Evolutionary conservation across 2,329 filamentous ascomycete genomes (phyloP), one percentile per base, ranked within the genome.

Genomic region (Aspergillus quadrilineatus): DNA sequence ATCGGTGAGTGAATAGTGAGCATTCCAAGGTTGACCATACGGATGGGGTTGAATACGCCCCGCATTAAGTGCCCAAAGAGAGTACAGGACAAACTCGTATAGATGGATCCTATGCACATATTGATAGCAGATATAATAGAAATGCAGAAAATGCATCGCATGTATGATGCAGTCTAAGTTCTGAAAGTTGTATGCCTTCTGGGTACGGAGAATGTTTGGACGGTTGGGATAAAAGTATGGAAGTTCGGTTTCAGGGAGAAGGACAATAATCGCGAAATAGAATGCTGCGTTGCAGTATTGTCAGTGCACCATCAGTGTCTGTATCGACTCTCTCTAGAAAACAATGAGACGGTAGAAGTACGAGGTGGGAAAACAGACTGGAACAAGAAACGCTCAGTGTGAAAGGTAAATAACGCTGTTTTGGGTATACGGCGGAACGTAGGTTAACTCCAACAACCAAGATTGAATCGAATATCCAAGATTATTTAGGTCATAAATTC

Each of bases 391-490:
- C 15, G 45, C 30, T 37, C 17, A n/a, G 34, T 9, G 9, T 28
- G 39, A 22, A 17, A 34, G 36, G 17, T 5, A 28, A 41, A 30
- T 37, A 14, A 37, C 47, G 26, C 36, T 30, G n/a, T 29, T 12
- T 8, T 50, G 47, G 47, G 47, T 50, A 50, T 50, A 41, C 6
- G 36, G 47, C 47, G 26, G 30, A 41, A 50, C 29, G 14, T 39
- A 42, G 10, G 32, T 28, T 29, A 22, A 22, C 30, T 41, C 37
- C 47, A 42, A 32, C 34, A 42, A 39, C 47, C 36, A 50, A 50
- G 47, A 49, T 15, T 22, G 26, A 30, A 50, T 50, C 34, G 32
- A 45, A 48, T 26, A 48, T 36, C 22, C 22, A 22, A 22, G 3
- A 22, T 22, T 22, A 22, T 22, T 22, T 22, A 22, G 22, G 22